Evolutionary conservation across 805 yeast genomes (phyloP), one percentile per base, ranked within the genome.

Genomic region (Nadsonia fulvescens): DNA sequence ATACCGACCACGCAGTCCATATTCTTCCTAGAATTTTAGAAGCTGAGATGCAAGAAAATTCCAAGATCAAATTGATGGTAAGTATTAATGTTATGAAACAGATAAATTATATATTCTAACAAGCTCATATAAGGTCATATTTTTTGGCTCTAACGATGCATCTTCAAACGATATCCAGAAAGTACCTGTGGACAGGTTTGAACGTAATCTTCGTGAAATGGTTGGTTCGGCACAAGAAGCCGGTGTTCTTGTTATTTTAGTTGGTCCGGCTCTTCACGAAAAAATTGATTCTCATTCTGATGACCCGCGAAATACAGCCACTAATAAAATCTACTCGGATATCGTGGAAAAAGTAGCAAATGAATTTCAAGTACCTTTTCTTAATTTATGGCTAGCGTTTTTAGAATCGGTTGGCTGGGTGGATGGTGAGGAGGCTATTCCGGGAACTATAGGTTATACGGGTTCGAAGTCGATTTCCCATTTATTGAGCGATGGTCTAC

Each of bases 71-170:
- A 29, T 28, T 37, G 22, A 36, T 30, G 38, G 42, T 36, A n/a
- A n/a, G n/a, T n/a, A n/a, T n/a, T n/a, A n/a, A n/a, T n/a, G n/a
- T n/a, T n/a, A 39, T 38, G 21, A 6, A 12, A 13, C 14, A 22
- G 10, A 10, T 14, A 3, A 7, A 10, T 19, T 14, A 8, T 15
- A 20, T 15, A 15, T 18, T 30, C 7, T 19, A 18, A 9, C 12
- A 7, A 20, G 48, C 35, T 23, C 14, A 3, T 35, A 59, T 7
- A 54, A 68, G 32, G 65, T 70, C 7, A 51, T 81, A 2, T 81
- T 75, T 43, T 68, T 78, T 38, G 94, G 94, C 4, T 64, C 93
- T 8, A 82, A 82, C 42, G 95, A 82, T 45, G 58, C 74, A 0
- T 58, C 63, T 3, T 35, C 51, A 6, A 53, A 43, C 1, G 61